Conservation (phyloP, 164 flowering plant species). For the Taxillus chinensis region DNA sequence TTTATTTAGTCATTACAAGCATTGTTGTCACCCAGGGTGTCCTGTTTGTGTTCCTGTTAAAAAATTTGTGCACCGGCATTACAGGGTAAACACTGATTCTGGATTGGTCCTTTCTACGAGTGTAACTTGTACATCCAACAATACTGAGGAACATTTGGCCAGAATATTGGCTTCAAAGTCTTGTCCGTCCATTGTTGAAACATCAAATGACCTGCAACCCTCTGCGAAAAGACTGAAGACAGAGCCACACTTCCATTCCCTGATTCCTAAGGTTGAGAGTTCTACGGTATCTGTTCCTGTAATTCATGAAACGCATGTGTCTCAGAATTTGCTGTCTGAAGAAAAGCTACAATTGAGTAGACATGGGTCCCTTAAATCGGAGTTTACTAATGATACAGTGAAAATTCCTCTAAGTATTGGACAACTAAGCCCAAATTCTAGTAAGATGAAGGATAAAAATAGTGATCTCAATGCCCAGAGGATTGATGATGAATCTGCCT, state of each 20-base stretch:
- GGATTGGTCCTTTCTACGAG: slow-evolving; percentile 18
- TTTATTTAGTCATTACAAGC: slow-evolving; percentile 41
- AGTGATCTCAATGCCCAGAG: slow-evolving; percentile 23
- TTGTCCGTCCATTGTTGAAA: slow-evolving; percentile 24
- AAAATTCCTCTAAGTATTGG: slow-evolving; percentile 31
- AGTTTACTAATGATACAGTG: slow-evolving; percentile 33
- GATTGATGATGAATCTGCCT: slow-evolving; percentile 28
- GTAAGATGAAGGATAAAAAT: slow-evolving; percentile 23
- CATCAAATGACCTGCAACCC: slow-evolving; percentile 46
- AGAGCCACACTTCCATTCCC: slow-evolving; percentile 47
- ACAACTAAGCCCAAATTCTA: slow-evolving; percentile 21
- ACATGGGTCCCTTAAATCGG: slow-evolving; percentile 28
- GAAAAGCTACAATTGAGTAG: slow-evolving; percentile 24
- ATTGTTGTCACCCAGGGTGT: slow-evolving; percentile 42
- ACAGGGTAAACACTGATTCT: slow-evolving; percentile 22
- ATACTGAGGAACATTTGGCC: slow-evolving; percentile 21
- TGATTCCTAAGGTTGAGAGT: slow-evolving; percentile 26
- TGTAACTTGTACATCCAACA: slow-evolving; percentile 35
- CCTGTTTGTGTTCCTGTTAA: slow-evolving; percentile 75
- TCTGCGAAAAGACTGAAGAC: slow-evolving; percentile 63
- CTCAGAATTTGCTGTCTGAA: slow-evolving; percentile 23
- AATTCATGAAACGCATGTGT: slow-evolving; percentile 19
- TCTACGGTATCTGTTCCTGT: slow-evolving; percentile 23
- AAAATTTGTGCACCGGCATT: slow-evolving; percentile 19
- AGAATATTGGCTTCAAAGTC: slow-evolving; percentile 24